A percentile compares a stretch with the other conserved stretches of the same genome.
These are phyloP conservation scores for Xylaria sp. DNA, from an alignment of 2,329 filamentous ascomycete species.

Conservation along the genomic window DNA sequence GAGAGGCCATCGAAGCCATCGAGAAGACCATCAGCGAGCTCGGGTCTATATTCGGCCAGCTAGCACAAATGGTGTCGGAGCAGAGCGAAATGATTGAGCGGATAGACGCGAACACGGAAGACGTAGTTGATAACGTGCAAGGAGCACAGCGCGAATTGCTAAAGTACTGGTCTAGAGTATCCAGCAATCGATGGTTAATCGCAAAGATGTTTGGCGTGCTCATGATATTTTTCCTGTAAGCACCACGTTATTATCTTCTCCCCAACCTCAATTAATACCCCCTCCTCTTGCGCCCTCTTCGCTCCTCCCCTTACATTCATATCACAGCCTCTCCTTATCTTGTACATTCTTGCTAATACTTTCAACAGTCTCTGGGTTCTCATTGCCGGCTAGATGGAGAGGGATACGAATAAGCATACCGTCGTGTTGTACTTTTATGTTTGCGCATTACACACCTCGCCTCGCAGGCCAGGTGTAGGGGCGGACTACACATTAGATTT, in stretches of 20 bases:
- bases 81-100: constrained; percentile 96
- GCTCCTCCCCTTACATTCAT: background rate
- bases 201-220: constrained; percentile 87
- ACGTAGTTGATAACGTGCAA: constrained; percentile 98
- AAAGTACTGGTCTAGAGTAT: constrained; percentile 96
- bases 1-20: constrained; percentile 95
- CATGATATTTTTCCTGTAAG: constrained; percentile 88
- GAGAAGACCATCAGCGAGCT: constrained; percentile 95
- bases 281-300: background rate
- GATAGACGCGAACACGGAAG: constrained; percentile 97
- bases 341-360: constrained; percentile 25
- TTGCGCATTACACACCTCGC: constrained; percentile 44
- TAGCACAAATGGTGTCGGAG: constrained; percentile 96
- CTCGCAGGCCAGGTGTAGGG: constrained; percentile 22
- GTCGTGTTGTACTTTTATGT: constrained; percentile 41
- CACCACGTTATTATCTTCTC: constrained; percentile 32
- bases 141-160: constrained; percentile 94
- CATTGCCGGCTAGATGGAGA: constrained; percentile 62
- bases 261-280: background rate
- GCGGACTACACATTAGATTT: constrained; percentile 38
- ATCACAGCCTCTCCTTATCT: background rate
- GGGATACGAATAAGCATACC: constrained; percentile 17
- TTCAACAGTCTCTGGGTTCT: constrained; percentile 71
- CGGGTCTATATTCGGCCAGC: constrained; percentile 90
- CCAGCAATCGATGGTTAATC: constrained; percentile 94